Base-by-base conservation (phyloP, 2,329 filamentous ascomycete species). In the Spiromastix sp. region DNA sequence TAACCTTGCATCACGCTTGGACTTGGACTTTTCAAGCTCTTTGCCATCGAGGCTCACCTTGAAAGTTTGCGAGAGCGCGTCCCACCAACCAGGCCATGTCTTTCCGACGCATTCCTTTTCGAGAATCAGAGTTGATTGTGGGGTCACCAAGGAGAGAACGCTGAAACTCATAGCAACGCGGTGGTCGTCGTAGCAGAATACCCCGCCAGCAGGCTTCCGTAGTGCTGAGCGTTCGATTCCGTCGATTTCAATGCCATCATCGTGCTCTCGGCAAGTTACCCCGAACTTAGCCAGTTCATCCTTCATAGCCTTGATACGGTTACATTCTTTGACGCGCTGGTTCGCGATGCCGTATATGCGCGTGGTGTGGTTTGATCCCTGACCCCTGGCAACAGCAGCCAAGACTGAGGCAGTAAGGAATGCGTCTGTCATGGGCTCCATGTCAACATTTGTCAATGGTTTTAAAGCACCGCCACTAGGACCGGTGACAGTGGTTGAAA, bases 1-100 rank as follows among this genome's bases (percentile, higher is more conserved):
- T 35, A 52, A 45, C 9, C 52, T 47, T 19, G 58, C 61, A 8
- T 57, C 51, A 16, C 60, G 57, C 30, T 62, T 46, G 17, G 47
- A 42, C 30, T 57, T 55, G 4, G 51, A 54, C 39, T 56, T 62
- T 19, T 48, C 58, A 19, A 49, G 45, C 47, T 93, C 85, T 22
- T 79, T 74, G 9, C 91, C 91, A 41, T 79, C 73, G n/a, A 96
- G 66, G 18, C 71, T 62, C 18, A 83, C 82, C 21, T 77, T 70
- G 66, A 95, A 98, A 10, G 76, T 73, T 46, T 82, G 77, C 15
- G 79, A 79, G 37, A 96, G 63, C 12, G 79, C 77, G 58, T 98
- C 91, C 91, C 91, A 98, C 85, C 91, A 98, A 7, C 89, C 91
- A 0, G 91, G 91, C 91, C 91, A 98, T 2, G 91, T 98, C 69